Conservation (phyloP, 257 asterid genomes). For the Striga asiatica region DNA sequence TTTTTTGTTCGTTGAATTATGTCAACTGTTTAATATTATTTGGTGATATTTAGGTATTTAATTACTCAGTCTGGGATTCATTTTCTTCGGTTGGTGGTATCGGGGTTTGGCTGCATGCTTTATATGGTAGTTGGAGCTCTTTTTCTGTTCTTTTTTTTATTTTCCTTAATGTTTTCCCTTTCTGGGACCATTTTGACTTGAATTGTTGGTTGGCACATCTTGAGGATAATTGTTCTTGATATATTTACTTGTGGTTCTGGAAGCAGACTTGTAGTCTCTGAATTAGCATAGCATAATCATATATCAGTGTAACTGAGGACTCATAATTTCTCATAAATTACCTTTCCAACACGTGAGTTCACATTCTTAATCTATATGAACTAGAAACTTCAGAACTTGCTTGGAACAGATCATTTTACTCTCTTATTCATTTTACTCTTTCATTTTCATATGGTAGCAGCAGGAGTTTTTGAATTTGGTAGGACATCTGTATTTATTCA, state of each 20-base stretch:
- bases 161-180: no score
- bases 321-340: no score
- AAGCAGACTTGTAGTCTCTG: slow-evolving; percentile 6
- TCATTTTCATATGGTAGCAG: no score
- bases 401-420: no score
- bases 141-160: neutral
- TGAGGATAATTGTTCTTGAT: neutral
- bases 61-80: slow-evolving; percentile 3
- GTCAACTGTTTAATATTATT: neutral
- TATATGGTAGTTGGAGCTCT: slow-evolving; percentile 1
- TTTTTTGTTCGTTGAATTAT: neutral
- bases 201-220: neutral
- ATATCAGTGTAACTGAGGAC: neutral
- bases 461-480: neutral
- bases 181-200: slow-evolving; percentile 28
- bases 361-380: neutral
- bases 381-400: neutral
- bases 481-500: neutral
- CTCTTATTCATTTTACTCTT: no score
- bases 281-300: no score
- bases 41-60: slow-evolving; percentile 5
- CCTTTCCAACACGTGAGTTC: neutral
- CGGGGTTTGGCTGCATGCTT: slow-evolving; percentile 6
- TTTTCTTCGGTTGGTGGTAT: neutral
- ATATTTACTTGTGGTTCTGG: neutral